Conservation (phyloP, 2,329 filamentous ascomycete species). For the Sarocladium brachiariae region DNA sequence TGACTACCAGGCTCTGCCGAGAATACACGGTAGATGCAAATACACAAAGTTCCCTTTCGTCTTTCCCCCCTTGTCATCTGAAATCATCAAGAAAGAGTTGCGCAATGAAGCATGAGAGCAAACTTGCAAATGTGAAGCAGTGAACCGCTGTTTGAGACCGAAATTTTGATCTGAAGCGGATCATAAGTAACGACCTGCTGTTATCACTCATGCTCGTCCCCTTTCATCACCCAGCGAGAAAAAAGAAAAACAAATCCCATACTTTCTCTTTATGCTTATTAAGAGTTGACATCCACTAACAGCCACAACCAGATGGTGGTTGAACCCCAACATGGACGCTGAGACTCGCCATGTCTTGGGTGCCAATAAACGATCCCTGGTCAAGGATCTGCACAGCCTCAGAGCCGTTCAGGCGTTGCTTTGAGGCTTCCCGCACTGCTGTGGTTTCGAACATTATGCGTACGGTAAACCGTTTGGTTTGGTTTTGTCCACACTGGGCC, state of each 20-base stretch:
- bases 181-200: not conserved
- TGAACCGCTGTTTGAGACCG: not conserved
- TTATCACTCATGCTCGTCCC: not conserved
- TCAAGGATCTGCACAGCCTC: slow-evolving; percentile 8
- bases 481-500: not conserved
- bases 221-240: not conserved
- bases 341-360: slow-evolving; percentile 8
- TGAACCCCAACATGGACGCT: not conserved
- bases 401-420: not conserved
- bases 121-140: not conserved
- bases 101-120: too few species aligned
- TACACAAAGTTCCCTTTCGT: too few species aligned
- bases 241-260: not conserved
- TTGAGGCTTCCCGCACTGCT: not conserved
- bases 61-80: too few species aligned
- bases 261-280: not conserved
- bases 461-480: slow-evolving; percentile 1
- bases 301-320: not conserved
- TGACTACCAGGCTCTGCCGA: too few species aligned
- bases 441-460: not conserved
- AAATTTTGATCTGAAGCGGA: not conserved
- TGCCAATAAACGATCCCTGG: not conserved
- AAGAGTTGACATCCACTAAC: not conserved
- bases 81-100: too few species aligned
- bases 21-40: too few species aligned